Conservation (phyloP, 179 eudicot species). For the Vitellaria paradoxa region DNA sequence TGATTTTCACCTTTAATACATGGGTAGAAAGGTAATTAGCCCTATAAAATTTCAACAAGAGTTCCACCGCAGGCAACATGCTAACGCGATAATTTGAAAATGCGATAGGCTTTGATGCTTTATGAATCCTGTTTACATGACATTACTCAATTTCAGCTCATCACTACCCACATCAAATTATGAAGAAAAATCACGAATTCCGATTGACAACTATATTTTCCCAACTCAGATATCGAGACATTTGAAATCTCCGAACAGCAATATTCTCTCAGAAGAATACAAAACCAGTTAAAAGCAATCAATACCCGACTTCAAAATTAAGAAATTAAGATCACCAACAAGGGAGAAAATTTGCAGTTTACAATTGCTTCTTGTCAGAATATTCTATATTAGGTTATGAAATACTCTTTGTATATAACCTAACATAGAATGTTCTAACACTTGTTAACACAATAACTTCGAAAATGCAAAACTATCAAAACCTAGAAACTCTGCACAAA, state of each 20-base stretch:
- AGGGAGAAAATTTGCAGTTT: background rate
- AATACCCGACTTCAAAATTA: too few relatives aligned
- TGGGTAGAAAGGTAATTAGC: too few relatives aligned
- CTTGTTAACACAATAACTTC: background rate
- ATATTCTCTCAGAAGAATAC: too few relatives aligned
- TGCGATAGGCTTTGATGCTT: too few relatives aligned
- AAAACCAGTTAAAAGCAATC: too few relatives aligned
- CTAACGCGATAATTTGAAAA: too few relatives aligned
- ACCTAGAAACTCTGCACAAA: constrained; percentile 23
- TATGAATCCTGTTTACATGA: too few relatives aligned
- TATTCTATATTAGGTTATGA: background rate
- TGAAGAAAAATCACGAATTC: background rate
- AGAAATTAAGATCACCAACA: background rate
- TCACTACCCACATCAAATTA: constrained; percentile 4
- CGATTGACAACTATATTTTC: background rate
- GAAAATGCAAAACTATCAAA: background rate
- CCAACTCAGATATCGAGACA: background rate
- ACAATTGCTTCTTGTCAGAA: too few relatives aligned
- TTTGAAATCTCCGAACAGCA: background rate
- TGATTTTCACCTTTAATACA: too few relatives aligned
- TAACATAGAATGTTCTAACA: too few relatives aligned
- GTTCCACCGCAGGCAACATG: too few relatives aligned
- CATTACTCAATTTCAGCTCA: background rate
- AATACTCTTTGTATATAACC: background rate
- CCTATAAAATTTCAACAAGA: too few relatives aligned